Percentiles rank a stretch among this genome's conserved stretches.
phyloP scores from a whole-genome alignment of 768 basidiomycete species.

The Rhizopogon rudus region DNA sequence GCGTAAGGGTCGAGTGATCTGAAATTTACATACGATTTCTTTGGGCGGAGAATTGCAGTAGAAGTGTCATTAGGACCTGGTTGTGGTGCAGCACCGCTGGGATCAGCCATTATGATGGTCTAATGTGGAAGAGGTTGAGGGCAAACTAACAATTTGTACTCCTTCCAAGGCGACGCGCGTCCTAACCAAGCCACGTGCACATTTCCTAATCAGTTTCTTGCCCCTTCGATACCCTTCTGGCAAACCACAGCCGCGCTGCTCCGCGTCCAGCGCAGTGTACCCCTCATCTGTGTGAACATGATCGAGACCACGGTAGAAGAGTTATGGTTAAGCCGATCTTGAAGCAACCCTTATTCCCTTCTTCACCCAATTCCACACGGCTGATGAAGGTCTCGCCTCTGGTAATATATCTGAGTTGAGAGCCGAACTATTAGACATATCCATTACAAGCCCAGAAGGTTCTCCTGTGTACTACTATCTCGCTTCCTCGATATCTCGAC shows the following conservation, averaged over 20 bases:
- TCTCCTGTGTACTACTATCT: no score
- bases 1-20: neutral
- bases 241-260: neutral
- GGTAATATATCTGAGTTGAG: no score
- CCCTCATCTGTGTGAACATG: no score
- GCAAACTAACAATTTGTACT: constrained; percentile 7
- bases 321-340: no score
- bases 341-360: no score
- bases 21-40: constrained; percentile 81
- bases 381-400: no score
- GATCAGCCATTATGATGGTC: constrained; percentile 56
- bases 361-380: no score
- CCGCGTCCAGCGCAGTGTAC: no score
- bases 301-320: no score
- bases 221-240: constrained; percentile 6
- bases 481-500: no score
- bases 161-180: constrained; percentile 26
- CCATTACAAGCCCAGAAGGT: no score
- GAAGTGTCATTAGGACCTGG: constrained; percentile 88
- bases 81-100: constrained; percentile 76
- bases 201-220: constrained; percentile 5
- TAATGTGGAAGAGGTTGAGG: constrained; percentile 5
- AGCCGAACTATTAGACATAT: no score
- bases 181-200: constrained; percentile 12
- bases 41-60: constrained; percentile 92